Evolutionary conservation across 139 green algal species (phyloP).

Genomic region (Volvox reticuliferus): DNA sequence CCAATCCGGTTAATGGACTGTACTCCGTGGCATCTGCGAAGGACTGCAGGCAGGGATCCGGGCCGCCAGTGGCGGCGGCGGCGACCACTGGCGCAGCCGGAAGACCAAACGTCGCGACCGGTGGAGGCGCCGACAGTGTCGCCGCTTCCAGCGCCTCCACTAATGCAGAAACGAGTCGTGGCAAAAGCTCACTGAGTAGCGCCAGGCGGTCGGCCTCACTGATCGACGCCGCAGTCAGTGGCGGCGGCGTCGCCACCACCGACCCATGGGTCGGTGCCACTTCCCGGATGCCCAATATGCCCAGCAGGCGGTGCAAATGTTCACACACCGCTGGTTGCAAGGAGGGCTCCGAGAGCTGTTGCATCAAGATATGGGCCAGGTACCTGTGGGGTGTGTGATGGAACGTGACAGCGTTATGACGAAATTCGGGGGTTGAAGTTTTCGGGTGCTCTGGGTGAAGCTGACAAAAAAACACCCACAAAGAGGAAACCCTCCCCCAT

Average conservation of each 20-base stretch:
- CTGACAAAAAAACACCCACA: too few species aligned
- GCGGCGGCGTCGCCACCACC: background rate
- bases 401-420: too few species aligned
- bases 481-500: too few species aligned
- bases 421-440: too few species aligned
- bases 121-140: background rate
- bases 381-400: constrained; percentile 24
- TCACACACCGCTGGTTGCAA: constrained; percentile 22
- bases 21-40: background rate
- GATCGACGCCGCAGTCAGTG: background rate
- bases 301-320: constrained; percentile 27
- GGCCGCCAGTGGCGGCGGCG: background rate
- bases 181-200: constrained; percentile 14
- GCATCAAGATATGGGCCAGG: constrained; percentile 53
- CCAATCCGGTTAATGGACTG: background rate
- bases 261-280: background rate
- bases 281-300: background rate
- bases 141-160: constrained; percentile 28
- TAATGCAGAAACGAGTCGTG: constrained; percentile 2
- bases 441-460: too few species aligned
- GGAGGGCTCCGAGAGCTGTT: constrained; percentile 23
- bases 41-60: constrained; percentile 4
- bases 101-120: background rate
- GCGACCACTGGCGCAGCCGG: background rate
- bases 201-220: constrained; percentile 7